Conservation (phyloP, 164 flowering plant genomes). For the Aristolochia fimbriata region DNA sequence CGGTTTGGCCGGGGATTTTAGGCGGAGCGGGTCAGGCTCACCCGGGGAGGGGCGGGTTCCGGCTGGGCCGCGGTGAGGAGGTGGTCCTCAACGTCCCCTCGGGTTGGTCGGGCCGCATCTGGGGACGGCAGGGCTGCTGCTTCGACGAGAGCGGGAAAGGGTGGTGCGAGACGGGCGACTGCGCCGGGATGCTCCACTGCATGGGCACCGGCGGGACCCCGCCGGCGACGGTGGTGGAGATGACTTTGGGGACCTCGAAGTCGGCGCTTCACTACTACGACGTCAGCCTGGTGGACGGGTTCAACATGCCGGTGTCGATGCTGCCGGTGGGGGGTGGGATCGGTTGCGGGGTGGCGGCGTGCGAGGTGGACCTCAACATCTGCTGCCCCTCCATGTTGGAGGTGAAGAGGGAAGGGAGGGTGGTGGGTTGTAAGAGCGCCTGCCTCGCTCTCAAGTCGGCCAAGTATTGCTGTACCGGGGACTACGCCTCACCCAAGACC, state of each 20-base stretch:
- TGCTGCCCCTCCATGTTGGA: slow-evolving; percentile 67
- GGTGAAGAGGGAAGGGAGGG: slow-evolving; percentile 41
- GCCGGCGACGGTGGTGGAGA: slow-evolving; percentile 59
- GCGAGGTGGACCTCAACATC: slow-evolving; percentile 51
- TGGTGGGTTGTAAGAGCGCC: slow-evolving; percentile 83
- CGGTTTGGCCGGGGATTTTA: slow-evolving; percentile 67
- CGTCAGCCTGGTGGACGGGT: slow-evolving; percentile 75
- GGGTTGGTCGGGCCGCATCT: slow-evolving; percentile 52
- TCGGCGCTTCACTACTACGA: slow-evolving; percentile 56
- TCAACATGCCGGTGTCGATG: slow-evolving; percentile 75
- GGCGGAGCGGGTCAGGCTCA: slow-evolving; percentile 62
- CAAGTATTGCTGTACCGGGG: slow-evolving; percentile 85
- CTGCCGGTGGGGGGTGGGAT: slow-evolving; percentile 54
- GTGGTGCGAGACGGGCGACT: slow-evolving; percentile 46
- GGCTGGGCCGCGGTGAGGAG: slow-evolving; percentile 36
- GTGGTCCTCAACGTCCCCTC: slow-evolving; percentile 27
- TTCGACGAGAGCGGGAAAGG: slow-evolving; percentile 33
- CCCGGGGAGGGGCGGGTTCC: slow-evolving; percentile 70
- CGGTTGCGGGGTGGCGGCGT: slow-evolving; percentile 57
- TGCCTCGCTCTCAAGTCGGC: slow-evolving; percentile 55
- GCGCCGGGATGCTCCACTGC: slow-evolving; percentile 40
- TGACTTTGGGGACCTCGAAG: slow-evolving; percentile 42
- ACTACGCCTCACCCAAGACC: slow-evolving; percentile 36
- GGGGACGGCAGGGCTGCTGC: slow-evolving; percentile 54
- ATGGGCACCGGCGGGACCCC: slow-evolving; percentile 47